Evolutionary conservation across 345 rosid genomes (phyloP), one percentile per base, ranked within the genome.

Genomic region (Salix dunnii): DNA sequence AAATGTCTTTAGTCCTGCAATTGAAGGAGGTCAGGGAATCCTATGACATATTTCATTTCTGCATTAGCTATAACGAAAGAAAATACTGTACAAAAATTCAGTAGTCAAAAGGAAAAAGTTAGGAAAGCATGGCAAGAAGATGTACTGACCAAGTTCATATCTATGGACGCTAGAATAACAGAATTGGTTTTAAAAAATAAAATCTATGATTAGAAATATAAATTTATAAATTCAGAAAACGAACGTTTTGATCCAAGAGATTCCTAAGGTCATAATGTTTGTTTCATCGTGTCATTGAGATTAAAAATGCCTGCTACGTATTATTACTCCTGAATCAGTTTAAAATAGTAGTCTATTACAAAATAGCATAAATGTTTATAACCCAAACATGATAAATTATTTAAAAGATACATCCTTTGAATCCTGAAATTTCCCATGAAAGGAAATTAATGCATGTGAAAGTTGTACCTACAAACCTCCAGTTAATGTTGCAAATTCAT

Each of bases 401-500:
- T 46, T 46, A 46, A 13, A 46, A 46, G 51, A 14, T 46, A 17
- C 61, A 55, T 30, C 36, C 36, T 30, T 67, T 20, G 48, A 66
- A 79, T n/a, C 8, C 8, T 36, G 63, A 46, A 71, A 46, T 27
- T 74, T 46, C 0, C 33, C 69, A 8, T 25, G 25, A 70, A 21
- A 25, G 27, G 21, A n/a, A 48, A 49, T 27, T 27, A 31, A 76
- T 17, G 33, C 21, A 46, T 27, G 48, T 49, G 30, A 28, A 33
- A 20, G 27, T 72, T n/a, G 53, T 66, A 31, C 49, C 51, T 75
- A 14, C 12, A 72, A 74, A 64, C n/a, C 25, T 76, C 43, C n/a
- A 28, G 6, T n/a, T 36, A 48, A 70, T 70, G 33, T 13, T 71
- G 60, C 51, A 71, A 46, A 7, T 14, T 68, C 13, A 1, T 51